Evolutionary conservation across 139 green algal species (phyloP).

Genomic region (Haematococcus lacustris): DNA sequence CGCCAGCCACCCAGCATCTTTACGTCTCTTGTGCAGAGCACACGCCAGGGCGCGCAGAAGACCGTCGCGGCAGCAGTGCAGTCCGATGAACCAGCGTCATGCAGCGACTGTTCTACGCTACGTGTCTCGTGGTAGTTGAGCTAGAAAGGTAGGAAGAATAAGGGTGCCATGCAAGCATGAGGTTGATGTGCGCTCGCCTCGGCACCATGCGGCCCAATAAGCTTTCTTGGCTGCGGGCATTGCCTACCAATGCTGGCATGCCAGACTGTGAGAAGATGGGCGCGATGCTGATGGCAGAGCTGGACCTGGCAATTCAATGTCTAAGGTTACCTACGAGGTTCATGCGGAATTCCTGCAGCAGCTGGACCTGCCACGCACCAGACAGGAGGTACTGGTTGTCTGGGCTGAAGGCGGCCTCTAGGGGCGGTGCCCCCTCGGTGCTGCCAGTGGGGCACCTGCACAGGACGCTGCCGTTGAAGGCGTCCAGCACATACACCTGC

Average conservation of each 20-base stretch:
- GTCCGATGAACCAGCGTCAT: not conserved
- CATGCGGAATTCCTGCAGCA: not conserved
- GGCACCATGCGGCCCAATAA: not conserved
- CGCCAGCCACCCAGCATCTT: too few species aligned
- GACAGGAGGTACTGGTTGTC: constrained; percentile 75
- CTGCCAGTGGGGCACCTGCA: constrained; percentile 38
- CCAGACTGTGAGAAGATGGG: not conserved
- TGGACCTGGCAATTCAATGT: too few species aligned
- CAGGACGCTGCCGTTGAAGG: constrained; percentile 53
- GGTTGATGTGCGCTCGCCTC: too few species aligned
- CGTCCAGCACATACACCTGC: constrained; percentile 76
- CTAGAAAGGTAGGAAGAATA: too few species aligned
- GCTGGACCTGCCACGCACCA: constrained; percentile 13
- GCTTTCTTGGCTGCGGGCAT: too few species aligned
- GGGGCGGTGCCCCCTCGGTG: constrained; percentile 31
- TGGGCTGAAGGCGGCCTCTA: constrained; percentile 71
- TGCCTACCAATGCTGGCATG: not conserved
- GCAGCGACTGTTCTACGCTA: not conserved
- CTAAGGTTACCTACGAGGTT: not conserved
- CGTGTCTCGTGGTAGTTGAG: too few species aligned
- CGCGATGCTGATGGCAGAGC: too few species aligned
- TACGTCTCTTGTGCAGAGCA: not conserved
- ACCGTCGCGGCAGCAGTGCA: too few species aligned
- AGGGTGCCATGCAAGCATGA: too few species aligned
- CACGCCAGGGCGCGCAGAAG: not conserved